Evolutionary conservation across 2,329 filamentous ascomycete species (phyloP), one percentile per base, ranked within the genome.

Genomic region (Penicillium sp.): DNA sequence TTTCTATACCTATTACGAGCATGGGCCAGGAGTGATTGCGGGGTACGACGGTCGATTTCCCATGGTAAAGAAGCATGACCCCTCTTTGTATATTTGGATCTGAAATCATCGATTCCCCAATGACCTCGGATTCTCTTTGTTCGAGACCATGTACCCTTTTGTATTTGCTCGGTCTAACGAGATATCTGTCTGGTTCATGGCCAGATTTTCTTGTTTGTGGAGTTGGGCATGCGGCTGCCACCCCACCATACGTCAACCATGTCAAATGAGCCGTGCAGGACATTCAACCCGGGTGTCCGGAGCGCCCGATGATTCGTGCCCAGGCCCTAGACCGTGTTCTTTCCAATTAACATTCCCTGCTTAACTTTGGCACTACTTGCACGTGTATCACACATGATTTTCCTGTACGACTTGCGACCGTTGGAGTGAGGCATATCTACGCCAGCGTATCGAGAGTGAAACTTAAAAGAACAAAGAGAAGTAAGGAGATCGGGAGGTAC

Each of bases 271-370:
- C 53, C 46, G 52, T 53, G 48, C 49, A 51, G 46, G 27, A 37
- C n/a, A 44, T 50, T 35, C 11, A 50, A 55, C 45, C 52, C 61
- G 64, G 62, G 62, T 42, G 53, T 22, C 58, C 59, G 62, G 64
- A 53, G 53, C 19, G 47, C 3, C n/a, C 19, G 44, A 13, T 61
- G 59, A 60, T 64, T 65, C 55, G 57, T 29, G 50, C 42, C 42
- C 24, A 46, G 22, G 22, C 19, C 29, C 39, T 42, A 37, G 19
- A 13, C 24, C 42, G 21, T 31, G 16, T 27, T 43, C 13, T 37
- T 42, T 26, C 19, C 13, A 35, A 52, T 35, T 45, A 35, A 10
- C 16, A 31, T 22, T 43, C 27, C 27, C 19, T 13, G n/a, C 13
- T 24, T 22, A 35, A 33, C 39, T 37, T 55, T 54, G 51, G 56